Percentiles rank a stretch among this genome's conserved stretches.
Conservation (phyloP, 129 eudicot species). For the Flaveria brownii region DNA sequence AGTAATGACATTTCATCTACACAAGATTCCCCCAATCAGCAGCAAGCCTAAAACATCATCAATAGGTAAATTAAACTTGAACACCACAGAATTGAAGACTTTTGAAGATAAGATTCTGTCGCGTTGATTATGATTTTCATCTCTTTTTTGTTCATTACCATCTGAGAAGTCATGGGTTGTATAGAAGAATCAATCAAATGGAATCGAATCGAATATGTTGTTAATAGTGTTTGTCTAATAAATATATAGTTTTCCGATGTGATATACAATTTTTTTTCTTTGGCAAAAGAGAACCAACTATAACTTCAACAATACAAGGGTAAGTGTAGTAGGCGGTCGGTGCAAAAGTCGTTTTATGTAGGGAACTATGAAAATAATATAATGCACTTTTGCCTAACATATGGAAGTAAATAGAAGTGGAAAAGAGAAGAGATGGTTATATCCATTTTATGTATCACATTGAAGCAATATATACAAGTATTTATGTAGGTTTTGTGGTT, state of each 20-base stretch:
- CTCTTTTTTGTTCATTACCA: neutral
- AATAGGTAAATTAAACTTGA: conserved; percentile 11
- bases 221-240: conserved; percentile 35
- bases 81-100: neutral
- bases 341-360: no score
- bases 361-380: neutral
- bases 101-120: conserved; percentile 15
- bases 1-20: conserved; percentile 35
- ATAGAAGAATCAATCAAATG: conserved; percentile 21
- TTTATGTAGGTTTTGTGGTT: no score
- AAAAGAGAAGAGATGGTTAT: neutral
- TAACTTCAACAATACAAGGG: neutral
- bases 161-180: conserved; percentile 35
- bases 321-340: no score
- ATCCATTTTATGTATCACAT: neutral
- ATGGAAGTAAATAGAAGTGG: neutral
- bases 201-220: conserved; percentile 19
- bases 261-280: neutral
- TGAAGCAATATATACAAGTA: neutral
- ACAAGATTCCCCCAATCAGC: conserved; percentile 37
- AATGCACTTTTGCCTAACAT: neutral
- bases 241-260: conserved; percentile 21
- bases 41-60: conserved; percentile 29
- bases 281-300: neutral
- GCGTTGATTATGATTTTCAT: neutral